Conservation (phyloP, 2,329 filamentous ascomycete species). For the Fusarium sp. region DNA sequence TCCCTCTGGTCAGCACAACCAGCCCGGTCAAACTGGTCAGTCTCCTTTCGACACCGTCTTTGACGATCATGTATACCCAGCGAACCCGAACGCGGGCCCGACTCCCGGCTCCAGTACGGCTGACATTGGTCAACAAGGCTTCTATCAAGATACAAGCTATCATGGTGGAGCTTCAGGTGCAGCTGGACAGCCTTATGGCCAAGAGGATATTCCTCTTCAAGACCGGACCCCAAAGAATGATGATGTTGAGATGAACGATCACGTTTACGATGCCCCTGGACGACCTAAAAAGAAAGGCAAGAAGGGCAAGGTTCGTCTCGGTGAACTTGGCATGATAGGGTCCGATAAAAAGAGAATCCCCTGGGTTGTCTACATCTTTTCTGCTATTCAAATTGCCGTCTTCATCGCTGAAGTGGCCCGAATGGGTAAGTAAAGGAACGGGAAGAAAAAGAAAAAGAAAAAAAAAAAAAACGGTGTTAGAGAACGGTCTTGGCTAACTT, state of each 20-base stretch:
- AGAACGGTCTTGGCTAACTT: conserved; percentile 17
- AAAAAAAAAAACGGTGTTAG: not conserved
- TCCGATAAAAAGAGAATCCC: conserved; percentile 70
- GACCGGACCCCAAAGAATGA: conserved; percentile 58
- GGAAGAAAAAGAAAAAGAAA: not conserved
- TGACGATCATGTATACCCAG: conserved; percentile 74
- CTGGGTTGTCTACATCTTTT: conserved; percentile 85
- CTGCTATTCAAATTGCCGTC: conserved; percentile 79
- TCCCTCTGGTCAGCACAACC: conserved; percentile 44
- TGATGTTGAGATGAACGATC: conserved; percentile 62
- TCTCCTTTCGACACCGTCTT: conserved; percentile 75
- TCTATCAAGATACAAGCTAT: conserved; percentile 68
- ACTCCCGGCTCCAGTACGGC: conserved; percentile 52
- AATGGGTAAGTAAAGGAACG: conserved; percentile 70
- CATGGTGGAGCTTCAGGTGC: conserved; percentile 59
- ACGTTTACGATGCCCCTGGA: conserved; percentile 68
- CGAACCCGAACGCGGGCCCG: conserved; percentile 57
- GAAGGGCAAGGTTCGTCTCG: conserved; percentile 63
- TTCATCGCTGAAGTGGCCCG: conserved; percentile 90
- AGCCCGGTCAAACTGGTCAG: conserved; percentile 52
- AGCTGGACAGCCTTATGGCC: conserved; percentile 53
- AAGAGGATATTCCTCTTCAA: conserved; percentile 69
- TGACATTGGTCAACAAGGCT: conserved; percentile 52
- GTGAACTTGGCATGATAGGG: conserved; percentile 70
- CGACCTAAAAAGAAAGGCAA: conserved; percentile 48